phyloP scores from a whole-genome alignment of 73 alveolate genomes.

The Durusdinium trenchii region DNA sequence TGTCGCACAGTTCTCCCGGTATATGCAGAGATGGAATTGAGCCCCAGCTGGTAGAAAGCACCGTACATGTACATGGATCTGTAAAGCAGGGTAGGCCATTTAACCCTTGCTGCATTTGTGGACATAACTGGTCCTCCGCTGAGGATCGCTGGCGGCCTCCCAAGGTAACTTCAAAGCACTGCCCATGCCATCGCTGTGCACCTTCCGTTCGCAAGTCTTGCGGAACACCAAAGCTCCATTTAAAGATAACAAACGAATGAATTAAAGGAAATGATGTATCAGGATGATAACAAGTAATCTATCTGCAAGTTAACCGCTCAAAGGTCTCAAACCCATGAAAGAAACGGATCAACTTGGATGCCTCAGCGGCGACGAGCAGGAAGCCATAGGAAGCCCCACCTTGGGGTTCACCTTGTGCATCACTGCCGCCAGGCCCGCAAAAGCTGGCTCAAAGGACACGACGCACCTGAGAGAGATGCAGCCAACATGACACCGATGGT shows the following conservation, averaged over 20 bases:
- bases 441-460: constrained; percentile 44
- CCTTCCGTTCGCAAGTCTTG: not conserved
- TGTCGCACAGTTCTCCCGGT: too few relatives aligned
- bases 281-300: too few relatives aligned
- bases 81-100: too few relatives aligned
- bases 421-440: constrained; percentile 63
- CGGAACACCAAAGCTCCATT: not conserved
- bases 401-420: constrained; percentile 68
- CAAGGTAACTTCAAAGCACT: constrained; percentile 48
- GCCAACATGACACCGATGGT: not conserved
- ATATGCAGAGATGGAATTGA: too few relatives aligned
- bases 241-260: not conserved
- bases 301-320: too few relatives aligned
- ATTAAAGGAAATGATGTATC: not conserved
- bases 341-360: too few relatives aligned
- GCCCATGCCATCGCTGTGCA: constrained; percentile 86
- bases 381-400: too few relatives aligned
- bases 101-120: too few relatives aligned
- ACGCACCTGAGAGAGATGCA: not conserved
- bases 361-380: too few relatives aligned
- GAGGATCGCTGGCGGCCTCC: constrained; percentile 36
- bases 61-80: too few relatives aligned
- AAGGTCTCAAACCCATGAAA: not conserved
- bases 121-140: too few relatives aligned
- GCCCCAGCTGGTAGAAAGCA: too few relatives aligned